Evolutionary conservation across 495 filamentous ascomycete genomes (phyloP).

Genomic region (Pyrenopolyporus hunteri): DNA sequence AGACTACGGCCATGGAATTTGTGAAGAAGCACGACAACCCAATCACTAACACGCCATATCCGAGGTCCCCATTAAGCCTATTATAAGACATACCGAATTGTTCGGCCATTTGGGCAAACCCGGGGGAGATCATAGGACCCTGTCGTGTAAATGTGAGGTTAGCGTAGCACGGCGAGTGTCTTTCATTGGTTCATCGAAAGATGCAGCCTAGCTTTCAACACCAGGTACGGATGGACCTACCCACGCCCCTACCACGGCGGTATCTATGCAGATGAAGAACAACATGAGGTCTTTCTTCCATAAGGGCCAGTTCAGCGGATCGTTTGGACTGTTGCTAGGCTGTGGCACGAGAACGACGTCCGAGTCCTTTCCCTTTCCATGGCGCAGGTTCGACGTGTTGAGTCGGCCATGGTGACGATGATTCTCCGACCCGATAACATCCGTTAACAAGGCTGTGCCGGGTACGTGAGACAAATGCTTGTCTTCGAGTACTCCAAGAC

Average conservation of each 20-base stretch:
- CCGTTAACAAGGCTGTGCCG: slow-evolving; percentile 35
- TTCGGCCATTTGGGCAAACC: slow-evolving; percentile 42
- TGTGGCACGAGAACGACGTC: slow-evolving; percentile 54
- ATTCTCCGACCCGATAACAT: slow-evolving; percentile 26
- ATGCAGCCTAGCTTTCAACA: no score
- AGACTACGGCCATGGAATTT: slow-evolving; percentile 61
- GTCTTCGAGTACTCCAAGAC: slow-evolving; percentile 39
- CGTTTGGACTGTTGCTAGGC: slow-evolving; percentile 53
- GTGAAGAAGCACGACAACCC: slow-evolving; percentile 60
- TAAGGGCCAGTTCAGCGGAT: slow-evolving; percentile 49
- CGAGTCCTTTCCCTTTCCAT: slow-evolving; percentile 46
- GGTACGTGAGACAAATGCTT: slow-evolving; percentile 35
- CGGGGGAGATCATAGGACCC: slow-evolving; percentile 51
- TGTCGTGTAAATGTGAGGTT: slow-evolving; percentile 13
- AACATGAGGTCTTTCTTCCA: slow-evolving; percentile 52
- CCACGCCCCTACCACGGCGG: slow-evolving; percentile 42
- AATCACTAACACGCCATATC: slow-evolving; percentile 58
- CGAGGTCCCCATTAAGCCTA: slow-evolving; percentile 47
- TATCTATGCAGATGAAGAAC: slow-evolving; percentile 48
- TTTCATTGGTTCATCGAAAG: no score
- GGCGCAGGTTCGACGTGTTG: slow-evolving; percentile 42
- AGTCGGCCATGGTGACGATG: slow-evolving; percentile 26
- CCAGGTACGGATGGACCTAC: no score
- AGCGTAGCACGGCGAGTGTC: no score
- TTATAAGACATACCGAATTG: slow-evolving; percentile 50